Conservation (phyloP, 2,329 filamentous ascomycete species). For the Aspergillus sp. region DNA sequence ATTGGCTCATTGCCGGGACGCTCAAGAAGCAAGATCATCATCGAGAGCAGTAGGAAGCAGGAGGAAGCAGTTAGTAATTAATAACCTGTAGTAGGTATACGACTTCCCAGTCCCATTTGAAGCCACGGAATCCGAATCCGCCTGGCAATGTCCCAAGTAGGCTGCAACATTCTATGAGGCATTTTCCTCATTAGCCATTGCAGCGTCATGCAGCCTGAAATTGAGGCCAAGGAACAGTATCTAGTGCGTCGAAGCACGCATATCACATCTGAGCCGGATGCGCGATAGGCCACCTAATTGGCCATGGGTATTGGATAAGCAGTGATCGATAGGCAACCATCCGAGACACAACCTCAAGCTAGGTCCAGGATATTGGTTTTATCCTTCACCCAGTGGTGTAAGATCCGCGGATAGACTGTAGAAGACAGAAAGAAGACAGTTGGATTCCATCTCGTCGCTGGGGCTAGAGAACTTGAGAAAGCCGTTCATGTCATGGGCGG, state of each 20-base stretch:
- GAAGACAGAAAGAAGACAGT: too few species aligned
- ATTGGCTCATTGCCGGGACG: too few species aligned
- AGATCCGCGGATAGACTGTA: too few species aligned
- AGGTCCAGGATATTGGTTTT: neutral
- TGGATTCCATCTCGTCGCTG: too few species aligned
- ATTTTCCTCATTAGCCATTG: neutral
- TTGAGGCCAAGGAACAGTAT: neutral
- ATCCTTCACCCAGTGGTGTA: neutral
- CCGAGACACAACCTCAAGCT: neutral
- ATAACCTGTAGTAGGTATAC: neutral
- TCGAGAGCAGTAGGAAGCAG: too few species aligned
- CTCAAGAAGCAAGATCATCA: too few species aligned
- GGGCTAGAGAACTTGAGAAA: too few species aligned
- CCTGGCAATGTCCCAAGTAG: neutral
- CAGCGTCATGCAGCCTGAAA: neutral
- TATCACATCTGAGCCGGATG: neutral
- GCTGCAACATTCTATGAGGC: neutral
- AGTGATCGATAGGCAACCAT: neutral
- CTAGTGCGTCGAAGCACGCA: neutral
- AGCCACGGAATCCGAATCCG: neutral
- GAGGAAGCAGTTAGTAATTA: too few species aligned
- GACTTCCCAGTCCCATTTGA: neutral
- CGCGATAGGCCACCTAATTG: neutral
- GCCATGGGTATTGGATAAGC: neutral
- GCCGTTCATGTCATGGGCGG: too few species aligned